Base-by-base conservation (phyloP, 331 rosid genomes). In the Spiraea crenata region DNA sequence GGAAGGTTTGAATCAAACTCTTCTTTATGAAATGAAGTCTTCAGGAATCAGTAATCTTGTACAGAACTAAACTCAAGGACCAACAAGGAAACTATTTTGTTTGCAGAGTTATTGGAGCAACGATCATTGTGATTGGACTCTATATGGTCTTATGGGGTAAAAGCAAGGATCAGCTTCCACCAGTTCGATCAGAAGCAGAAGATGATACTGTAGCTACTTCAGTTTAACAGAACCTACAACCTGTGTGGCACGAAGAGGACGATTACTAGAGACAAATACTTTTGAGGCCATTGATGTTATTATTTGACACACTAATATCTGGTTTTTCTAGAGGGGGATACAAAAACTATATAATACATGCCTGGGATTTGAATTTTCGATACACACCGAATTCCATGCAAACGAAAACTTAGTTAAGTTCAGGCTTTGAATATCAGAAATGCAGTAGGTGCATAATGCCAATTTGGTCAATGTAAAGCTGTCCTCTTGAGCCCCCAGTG, bases 131-230 rank as follows among this genome's bases (percentile, higher is more conserved):
- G 49, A 61, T 31, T 40, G 90, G 90, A n/a, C 77, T 85, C 19
- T 85, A 85, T 63, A 59, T 82, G 73, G 82, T 82, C 59, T 20
- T 85, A 65, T 85, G 89, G 89, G 89, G 89, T n/a, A 77, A 85
- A 51, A 80, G 80, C 57, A 85, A 82, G 45, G 90, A 85, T 68
- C 47, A 16, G 2, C 13, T 19, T 41, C 55, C n/a, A 8, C 44
- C 11, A 31, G 2, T 71, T n/a, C 44, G 65, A 31, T 7, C 71
- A 8, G 58, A 34, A 11, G 6, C 7, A 11, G 63, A 72, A n/a
- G 60, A 58, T n/a, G 60, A 57, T 5, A 57, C 46, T 10, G 49
- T 50, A 35, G 5, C 67, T 42, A 40, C 46, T n/a, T 10, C 42
- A 2, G 69, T 76, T 5, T 79, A 81, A 75, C 48, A 61, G 45